phyloP scores from a whole-genome alignment of 208 protist species.

The Trichomonas gallinae region DNA sequence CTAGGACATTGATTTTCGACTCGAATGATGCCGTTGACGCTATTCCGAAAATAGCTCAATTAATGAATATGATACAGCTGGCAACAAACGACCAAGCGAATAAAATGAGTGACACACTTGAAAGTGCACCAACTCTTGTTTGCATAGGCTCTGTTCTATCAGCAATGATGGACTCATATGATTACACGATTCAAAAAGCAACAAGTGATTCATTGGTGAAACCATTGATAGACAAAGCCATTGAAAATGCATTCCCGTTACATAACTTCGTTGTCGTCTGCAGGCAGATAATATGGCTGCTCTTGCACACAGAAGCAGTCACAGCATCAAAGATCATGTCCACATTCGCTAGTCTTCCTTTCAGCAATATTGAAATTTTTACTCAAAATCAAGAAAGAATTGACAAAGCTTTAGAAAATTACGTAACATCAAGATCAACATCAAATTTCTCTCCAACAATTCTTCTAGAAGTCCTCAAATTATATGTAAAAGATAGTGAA shows the following conservation, averaged over 20 bases:
- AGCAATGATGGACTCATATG: neutral
- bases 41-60: neutral
- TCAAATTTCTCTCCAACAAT: neutral
- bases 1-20: neutral
- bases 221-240: neutral
- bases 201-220: neutral
- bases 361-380: neutral
- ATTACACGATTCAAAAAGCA: neutral
- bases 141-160: neutral
- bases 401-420: neutral
- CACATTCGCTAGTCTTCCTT: neutral
- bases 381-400: neutral
- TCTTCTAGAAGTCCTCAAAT: neutral
- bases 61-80: neutral
- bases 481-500: neutral
- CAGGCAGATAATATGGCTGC: neutral
- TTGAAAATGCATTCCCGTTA: neutral
- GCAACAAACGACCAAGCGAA: neutral
- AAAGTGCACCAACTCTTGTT: neutral
- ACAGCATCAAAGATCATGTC: neutral
- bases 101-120: neutral
- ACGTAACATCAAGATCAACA: neutral
- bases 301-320: neutral
- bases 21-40: neutral
- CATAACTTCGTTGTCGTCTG: neutral